phyloP scores from a whole-genome alignment of 768 basidiomycete genomes.

The Lactifluus subvellereus region DNA sequence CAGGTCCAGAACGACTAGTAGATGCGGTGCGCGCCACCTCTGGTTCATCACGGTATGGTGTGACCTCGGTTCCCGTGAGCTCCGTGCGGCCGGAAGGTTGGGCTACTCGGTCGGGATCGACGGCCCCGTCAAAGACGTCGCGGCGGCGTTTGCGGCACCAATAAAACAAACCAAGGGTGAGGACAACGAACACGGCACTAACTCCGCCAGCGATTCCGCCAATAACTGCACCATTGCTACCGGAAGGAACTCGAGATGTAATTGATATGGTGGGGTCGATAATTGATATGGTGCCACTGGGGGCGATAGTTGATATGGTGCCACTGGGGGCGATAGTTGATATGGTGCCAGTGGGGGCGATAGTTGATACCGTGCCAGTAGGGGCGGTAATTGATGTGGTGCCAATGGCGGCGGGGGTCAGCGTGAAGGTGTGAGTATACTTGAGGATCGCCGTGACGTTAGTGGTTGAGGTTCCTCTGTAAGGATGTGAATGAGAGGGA shows the following conservation, averaged over 20 bases:
- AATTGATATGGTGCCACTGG: too few species aligned
- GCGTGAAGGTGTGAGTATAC: too few species aligned
- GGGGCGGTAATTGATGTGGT: not conserved
- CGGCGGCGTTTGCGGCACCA: slow-evolving; percentile 29
- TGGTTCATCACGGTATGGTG: slow-evolving; percentile 24
- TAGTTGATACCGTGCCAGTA: slow-evolving; percentile 12
- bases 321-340: too few species aligned
- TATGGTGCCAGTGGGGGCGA: too few species aligned
- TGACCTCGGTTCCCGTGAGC: not conserved
- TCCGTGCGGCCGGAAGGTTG: not conserved
- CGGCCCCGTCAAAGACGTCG: slow-evolving; percentile 46
- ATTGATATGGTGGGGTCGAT: not conserved
- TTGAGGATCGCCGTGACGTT: too few species aligned
- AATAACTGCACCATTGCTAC: slow-evolving; percentile 27
- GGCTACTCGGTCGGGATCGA: slow-evolving; percentile 42
- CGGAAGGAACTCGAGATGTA: too few species aligned
- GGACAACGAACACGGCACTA: slow-evolving; percentile 23
- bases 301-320: too few species aligned
- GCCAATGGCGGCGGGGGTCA: too few species aligned
- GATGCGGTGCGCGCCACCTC: slow-evolving; percentile 22
- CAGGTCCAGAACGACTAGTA: slow-evolving; percentile 14
- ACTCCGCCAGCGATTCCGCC: slow-evolving; percentile 31
- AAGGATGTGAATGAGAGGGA: not conserved
- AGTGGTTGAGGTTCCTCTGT: slow-evolving; percentile 3
- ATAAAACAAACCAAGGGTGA: slow-evolving; percentile 28